phyloP scores from a whole-genome alignment of 768 basidiomycete genomes.

The Lenzites betulinus region DNA sequence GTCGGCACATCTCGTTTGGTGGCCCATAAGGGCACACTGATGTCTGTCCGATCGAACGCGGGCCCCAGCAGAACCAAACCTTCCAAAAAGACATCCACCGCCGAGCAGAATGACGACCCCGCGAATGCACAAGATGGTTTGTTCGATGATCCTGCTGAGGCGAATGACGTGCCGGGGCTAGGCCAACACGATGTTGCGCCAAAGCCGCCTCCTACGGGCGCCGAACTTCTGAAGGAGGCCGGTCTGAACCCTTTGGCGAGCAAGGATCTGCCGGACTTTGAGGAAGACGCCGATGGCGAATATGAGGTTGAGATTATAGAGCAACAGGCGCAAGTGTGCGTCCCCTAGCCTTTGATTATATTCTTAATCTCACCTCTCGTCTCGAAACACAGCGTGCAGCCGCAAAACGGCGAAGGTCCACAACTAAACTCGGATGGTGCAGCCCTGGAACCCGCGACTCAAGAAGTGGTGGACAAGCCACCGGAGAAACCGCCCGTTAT shows the following conservation, averaged over 20 bases:
- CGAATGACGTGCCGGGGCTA: neutral
- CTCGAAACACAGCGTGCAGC: neutral
- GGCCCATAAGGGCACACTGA: constrained; percentile 51
- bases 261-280: constrained; percentile 56
- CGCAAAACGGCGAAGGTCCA: neutral
- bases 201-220: constrained; percentile 9
- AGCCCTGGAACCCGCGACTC: constrained; percentile 14
- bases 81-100: neutral
- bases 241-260: constrained; percentile 43
- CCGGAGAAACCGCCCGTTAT: constrained; percentile 5
- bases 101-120: neutral
- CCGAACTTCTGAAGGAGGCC: constrained; percentile 47
- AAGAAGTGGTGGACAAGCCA: neutral
- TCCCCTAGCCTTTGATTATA: neutral
- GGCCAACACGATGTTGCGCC: neutral
- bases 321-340: neutral
- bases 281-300: constrained; percentile 42
- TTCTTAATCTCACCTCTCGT: neutral
- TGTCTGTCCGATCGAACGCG: constrained; percentile 49
- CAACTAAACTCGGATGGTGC: neutral
- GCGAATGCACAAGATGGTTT: neutral
- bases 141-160: neutral
- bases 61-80: neutral
- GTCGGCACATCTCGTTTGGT: constrained; percentile 53
- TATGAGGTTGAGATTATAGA: constrained; percentile 13